Base-by-base conservation (phyloP, 192 early-diverging fungal genomes). In the Podila epigama region DNA sequence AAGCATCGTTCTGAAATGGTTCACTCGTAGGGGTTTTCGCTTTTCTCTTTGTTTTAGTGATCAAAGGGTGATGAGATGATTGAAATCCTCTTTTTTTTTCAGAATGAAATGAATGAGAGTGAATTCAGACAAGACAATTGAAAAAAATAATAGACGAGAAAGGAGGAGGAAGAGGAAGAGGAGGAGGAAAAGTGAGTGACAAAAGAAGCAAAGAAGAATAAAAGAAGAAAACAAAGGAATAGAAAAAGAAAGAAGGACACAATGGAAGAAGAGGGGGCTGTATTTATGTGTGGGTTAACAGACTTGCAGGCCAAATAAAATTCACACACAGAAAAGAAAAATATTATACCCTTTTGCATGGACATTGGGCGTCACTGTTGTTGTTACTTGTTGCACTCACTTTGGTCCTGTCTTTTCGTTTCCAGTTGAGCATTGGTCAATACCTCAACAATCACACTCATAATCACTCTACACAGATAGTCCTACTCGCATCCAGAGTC, bases 201-300 rank as follows among this genome's bases (percentile, higher is more conserved):
- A 81, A 83, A 37, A 44, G 68, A 58, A 55, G 37, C 58, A 36
- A 66, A 29, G 48, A 39, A 58, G 18, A 69, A 66, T 28, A 54
- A 69, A 61, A 62, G 68, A 34, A 36, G 37, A 50, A 42, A 57
- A 22, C 54, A 70, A 66, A 12, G 55, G 72, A 60, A 70, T 58
- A 44, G 69, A 53, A 63, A 55, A 57, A 42, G 51, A 58, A 72
- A 35, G 13, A 52, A 51, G 22, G 22, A 25, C 39, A 31, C 0
- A 28, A 39, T 35, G 57, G 31, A 22, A 36, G 18, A 31, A 31
- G 10, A 2, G 32, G 35, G 22, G 22, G 16, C 22, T 53, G 20
- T 25, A 34, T 75, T 36, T 50, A 69, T 54, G 58, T 73, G 29
- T 42, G 27, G 9, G 36, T 7, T 25, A 20, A 12, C 7, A n/a